Percentiles rank a stretch among this genome's conserved stretches.
These are phyloP conservation scores for Paxillus rubicundulus DNA, from an alignment of 768 basidiomycete species.

Conservation along the genomic window DNA sequence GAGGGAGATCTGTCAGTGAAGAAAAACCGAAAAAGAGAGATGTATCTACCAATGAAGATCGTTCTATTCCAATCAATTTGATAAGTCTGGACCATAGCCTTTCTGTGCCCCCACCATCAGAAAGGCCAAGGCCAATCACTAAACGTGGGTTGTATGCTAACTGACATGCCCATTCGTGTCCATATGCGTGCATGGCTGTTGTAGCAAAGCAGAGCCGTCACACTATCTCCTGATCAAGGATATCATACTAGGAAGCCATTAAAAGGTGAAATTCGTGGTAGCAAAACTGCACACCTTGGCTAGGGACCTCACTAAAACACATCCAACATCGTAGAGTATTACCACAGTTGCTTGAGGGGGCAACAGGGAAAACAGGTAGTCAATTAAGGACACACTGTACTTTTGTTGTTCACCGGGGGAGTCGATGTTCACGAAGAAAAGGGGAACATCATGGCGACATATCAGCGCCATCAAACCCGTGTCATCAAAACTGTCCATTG, in stretches of 20 bases:
- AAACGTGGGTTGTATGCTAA: constrained; percentile 5
- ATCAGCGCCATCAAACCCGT: constrained; percentile 38
- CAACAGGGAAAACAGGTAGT: constrained; percentile 27
- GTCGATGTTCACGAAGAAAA: constrained; percentile 33
- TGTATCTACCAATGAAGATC: no score
- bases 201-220: constrained; percentile 32
- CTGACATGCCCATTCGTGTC: constrained; percentile 35
- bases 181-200: constrained; percentile 40
- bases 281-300: no score
- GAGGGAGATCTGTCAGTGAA: no score
- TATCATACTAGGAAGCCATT: not conserved
- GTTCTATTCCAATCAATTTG: not conserved
- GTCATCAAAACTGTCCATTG: constrained; percentile 28
- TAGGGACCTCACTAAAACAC: constrained; percentile 12
- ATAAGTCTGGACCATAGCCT: not conserved
- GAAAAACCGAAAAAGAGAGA: no score
- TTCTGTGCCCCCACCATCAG: constrained; percentile 9
- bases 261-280: no score
- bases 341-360: constrained; percentile 32
- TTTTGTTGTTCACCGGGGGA: constrained; percentile 41
- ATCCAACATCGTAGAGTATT: constrained; percentile 35
- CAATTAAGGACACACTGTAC: constrained; percentile 35
- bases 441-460: constrained; percentile 40
- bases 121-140: not conserved
- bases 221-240: not conserved